Evolutionary conservation across 2,329 filamentous ascomycete species (phyloP).

Genomic region (Ustulina deusta): DNA sequence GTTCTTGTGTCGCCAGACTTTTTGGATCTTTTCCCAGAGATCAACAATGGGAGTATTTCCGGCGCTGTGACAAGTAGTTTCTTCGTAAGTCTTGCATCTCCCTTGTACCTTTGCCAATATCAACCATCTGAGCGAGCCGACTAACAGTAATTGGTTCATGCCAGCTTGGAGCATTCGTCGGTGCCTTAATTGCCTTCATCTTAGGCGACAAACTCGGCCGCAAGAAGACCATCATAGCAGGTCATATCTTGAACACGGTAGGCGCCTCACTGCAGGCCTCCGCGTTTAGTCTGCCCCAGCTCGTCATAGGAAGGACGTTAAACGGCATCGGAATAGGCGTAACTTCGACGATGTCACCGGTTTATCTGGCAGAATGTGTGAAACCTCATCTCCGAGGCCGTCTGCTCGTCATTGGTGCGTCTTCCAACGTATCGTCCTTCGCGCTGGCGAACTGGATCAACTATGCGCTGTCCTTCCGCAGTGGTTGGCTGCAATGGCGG

Average conservation of each 20-base stretch:
- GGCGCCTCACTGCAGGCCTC: slow-evolving; percentile 69
- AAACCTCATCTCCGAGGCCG: slow-evolving; percentile 46
- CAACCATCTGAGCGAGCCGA: neutral
- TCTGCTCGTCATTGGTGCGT: slow-evolving; percentile 46
- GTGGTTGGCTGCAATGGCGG: slow-evolving; percentile 53
- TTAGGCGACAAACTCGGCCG: slow-evolving; percentile 74
- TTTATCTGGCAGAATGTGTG: slow-evolving; percentile 48
- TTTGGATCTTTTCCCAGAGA: slow-evolving; percentile 54
- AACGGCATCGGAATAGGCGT: slow-evolving; percentile 50
- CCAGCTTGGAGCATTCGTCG: slow-evolving; percentile 74
- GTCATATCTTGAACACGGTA: slow-evolving; percentile 70
- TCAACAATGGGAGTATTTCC: slow-evolving; percentile 55
- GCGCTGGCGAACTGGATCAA: slow-evolving; percentile 63
- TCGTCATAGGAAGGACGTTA: slow-evolving; percentile 47
- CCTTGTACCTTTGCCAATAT: neutral
- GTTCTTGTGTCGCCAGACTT: slow-evolving; percentile 58
- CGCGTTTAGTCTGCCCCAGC: slow-evolving; percentile 46
- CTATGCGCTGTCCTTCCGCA: slow-evolving; percentile 54
- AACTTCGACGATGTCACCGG: slow-evolving; percentile 49
- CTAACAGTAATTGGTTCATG: slow-evolving; percentile 6
- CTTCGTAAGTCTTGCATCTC: slow-evolving; percentile 50
- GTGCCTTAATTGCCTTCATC: slow-evolving; percentile 73
- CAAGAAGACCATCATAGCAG: slow-evolving; percentile 72
- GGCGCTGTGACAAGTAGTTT: slow-evolving; percentile 60
- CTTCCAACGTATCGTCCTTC: slow-evolving; percentile 54